Base-by-base conservation (phyloP, 2,329 filamentous ascomycete species). In the Pestalotiopsis sp. region DNA sequence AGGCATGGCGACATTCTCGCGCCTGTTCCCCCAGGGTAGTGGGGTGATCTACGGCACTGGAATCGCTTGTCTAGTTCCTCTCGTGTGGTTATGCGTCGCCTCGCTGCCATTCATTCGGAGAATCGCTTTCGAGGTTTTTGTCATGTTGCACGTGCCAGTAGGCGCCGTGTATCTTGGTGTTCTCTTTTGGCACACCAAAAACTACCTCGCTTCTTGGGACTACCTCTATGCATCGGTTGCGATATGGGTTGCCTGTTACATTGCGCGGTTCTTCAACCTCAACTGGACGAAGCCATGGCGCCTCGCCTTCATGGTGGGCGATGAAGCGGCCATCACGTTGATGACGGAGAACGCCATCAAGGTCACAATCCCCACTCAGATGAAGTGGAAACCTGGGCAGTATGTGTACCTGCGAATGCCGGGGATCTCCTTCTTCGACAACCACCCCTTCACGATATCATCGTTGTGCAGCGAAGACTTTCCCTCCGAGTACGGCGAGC, bases 351-450 rank as follows among this genome's bases (percentile, higher is more conserved):
- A 97, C 76, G 93, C 94, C n/a, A 91, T 98, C 82, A 98, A 98
- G 79, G 89, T 98, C 73, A 98, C 95, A 0, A 92, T 98, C 64
- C 94, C 95, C 1, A 98, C 95, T 0, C 93, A 95, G 79, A 93
- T 97, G 87, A 91, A 89, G 71, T 98, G 95, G 95, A 91, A 90
- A 76, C 94, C 95, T 0, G 96, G 95, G 4, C 96, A 98, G 79
- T 98, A 97, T 74, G 92, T 98, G 20, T 98, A 98, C 78, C 86
- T 98, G 23, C 90, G 95, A 65, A 97, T 98, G 91, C 95, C 95
- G 0, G 93, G 93, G 1, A 94, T 98, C 73, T 95, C 94, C 0
- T 79, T 97, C 2, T 90, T 98, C 69, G 93, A 97, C 73, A 98
- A 97, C 74, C 96, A 98, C 74, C 95, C 95, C 0, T 98, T 98